Percentiles rank a stretch among this genome's conserved stretches.
phyloP scores from a whole-genome alignment of 176 grass and related monocot species.

The Cenchrus fungigraminus region DNA sequence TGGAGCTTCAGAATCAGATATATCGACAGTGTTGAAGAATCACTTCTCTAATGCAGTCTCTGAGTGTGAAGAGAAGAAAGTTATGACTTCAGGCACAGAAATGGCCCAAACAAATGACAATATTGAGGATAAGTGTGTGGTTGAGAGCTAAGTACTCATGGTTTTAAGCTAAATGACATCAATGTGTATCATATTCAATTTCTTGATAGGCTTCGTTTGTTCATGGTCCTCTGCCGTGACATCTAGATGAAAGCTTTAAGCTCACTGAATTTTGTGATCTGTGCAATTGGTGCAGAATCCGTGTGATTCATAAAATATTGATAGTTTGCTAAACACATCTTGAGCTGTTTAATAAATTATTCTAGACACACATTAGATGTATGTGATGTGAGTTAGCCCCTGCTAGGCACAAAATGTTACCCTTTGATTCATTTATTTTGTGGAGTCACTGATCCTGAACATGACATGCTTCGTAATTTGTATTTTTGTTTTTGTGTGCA shows the following conservation, averaged over 20 bases:
- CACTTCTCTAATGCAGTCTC: constrained; percentile 75
- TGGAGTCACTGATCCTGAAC: not conserved
- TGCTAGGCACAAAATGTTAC: not conserved
- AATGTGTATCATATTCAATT: constrained; percentile 29
- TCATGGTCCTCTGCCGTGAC: constrained; percentile 24
- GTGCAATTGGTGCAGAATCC: not conserved
- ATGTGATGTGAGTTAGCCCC: constrained; percentile 7
- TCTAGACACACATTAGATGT: constrained; percentile 11
- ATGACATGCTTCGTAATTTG: not conserved
- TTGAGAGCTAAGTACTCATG: constrained; percentile 58
- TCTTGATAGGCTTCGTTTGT: constrained; percentile 31
- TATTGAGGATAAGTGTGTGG: constrained; percentile 68
- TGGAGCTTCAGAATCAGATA: constrained; percentile 93
- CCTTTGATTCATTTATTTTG: not conserved
- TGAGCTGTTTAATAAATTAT: constrained; percentile 26
- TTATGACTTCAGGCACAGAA: constrained; percentile 37
- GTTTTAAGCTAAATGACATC: constrained; percentile 41
- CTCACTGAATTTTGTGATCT: constrained; percentile 24
- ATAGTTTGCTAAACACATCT: constrained; percentile 14
- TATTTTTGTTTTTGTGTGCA: constrained; percentile 1
- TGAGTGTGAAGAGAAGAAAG: constrained; percentile 64
- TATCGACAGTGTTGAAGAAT: constrained; percentile 84
- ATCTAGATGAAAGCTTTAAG: constrained; percentile 36
- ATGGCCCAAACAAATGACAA: constrained; percentile 46
- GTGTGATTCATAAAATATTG: constrained; percentile 30